phyloP scores from a whole-genome alignment of 2,329 filamentous ascomycete species.

The Capronia coronata region DNA sequence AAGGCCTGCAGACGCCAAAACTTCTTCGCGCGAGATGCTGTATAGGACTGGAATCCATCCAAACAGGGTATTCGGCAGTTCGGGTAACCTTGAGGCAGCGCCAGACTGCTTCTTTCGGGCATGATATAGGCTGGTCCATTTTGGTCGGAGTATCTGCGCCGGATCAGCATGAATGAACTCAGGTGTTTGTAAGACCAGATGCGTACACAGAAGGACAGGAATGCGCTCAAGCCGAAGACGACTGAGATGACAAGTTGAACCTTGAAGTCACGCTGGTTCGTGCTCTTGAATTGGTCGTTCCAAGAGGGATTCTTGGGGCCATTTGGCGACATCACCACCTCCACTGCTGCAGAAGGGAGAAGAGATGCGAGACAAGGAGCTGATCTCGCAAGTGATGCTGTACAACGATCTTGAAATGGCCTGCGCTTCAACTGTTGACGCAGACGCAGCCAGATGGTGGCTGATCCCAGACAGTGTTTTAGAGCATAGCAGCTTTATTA shows the following conservation, averaged over 20 bases:
- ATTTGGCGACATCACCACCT: conserved; percentile 15
- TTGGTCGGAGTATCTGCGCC: conserved; percentile 67
- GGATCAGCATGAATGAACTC: conserved; percentile 4
- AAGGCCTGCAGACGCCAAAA: conserved; percentile 81
- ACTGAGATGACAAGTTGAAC: conserved; percentile 42
- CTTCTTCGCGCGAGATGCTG: conserved; percentile 77
- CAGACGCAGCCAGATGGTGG: not conserved
- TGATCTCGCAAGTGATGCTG: not conserved
- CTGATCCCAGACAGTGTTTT: not conserved
- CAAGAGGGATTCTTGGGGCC: conserved; percentile 21
- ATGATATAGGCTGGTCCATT: conserved; percentile 87
- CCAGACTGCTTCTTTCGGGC: conserved; percentile 73
- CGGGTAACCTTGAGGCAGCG: conserved; percentile 61
- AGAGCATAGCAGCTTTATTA: no score
- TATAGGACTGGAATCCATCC: conserved; percentile 90
- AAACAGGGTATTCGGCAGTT: conserved; percentile 75
- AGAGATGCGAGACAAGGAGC: not conserved
- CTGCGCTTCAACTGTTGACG: not conserved
- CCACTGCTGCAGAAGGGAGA: not conserved
- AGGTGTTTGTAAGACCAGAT: not conserved
- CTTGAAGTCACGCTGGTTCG: conserved; percentile 35
- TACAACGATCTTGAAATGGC: not conserved
- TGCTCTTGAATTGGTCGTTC: conserved; percentile 26
- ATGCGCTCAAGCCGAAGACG: conserved; percentile 39
- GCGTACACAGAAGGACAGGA: conserved; percentile 43